Conservation (phyloP, 2,329 filamentous ascomycete species). For the Aspergillus alliaceus region DNA sequence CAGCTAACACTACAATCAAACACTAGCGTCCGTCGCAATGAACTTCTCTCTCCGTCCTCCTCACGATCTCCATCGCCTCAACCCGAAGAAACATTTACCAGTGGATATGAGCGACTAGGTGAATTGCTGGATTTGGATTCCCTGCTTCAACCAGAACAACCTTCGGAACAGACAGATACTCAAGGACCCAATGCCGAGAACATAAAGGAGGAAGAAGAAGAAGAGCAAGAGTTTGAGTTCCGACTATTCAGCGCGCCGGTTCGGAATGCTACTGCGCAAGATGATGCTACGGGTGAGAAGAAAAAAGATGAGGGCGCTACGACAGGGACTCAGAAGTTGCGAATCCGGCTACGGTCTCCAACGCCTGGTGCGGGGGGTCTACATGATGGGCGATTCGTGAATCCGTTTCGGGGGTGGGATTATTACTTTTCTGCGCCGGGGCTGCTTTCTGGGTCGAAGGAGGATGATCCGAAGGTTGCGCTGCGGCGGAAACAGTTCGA, state of each 20-base stretch:
- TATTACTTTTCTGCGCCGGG: conserved; percentile 42
- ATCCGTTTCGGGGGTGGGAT: conserved; percentile 42
- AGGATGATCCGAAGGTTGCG: conserved; percentile 15
- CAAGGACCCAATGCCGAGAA: background rate
- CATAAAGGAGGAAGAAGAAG: conserved; percentile 26
- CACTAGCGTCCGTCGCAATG: conserved; percentile 37
- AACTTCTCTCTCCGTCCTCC: conserved; percentile 32
- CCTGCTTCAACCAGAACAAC: conserved; percentile 12
- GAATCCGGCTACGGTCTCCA: conserved; percentile 40
- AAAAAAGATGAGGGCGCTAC: background rate
- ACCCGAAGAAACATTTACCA: conserved; percentile 25
- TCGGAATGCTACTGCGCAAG: conserved; percentile 5
- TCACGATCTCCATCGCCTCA: conserved; percentile 31
- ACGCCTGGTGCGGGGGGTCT: conserved; percentile 28
- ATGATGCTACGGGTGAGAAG: conserved; percentile 4
- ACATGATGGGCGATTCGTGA: conserved; percentile 38
- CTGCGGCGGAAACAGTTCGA: conserved; percentile 33
- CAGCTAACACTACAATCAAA: background rate
- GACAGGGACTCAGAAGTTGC: conserved; percentile 36
- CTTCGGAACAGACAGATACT: background rate
- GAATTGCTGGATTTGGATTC: conserved; percentile 36
- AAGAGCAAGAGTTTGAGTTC: conserved; percentile 47
- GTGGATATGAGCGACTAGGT: conserved; percentile 32
- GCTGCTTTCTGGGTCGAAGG: conserved; percentile 20
- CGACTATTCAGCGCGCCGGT: conserved; percentile 39